Conservation (phyloP, 1,139 yeast species). For the Debaryomyces psychrophilus region DNA sequence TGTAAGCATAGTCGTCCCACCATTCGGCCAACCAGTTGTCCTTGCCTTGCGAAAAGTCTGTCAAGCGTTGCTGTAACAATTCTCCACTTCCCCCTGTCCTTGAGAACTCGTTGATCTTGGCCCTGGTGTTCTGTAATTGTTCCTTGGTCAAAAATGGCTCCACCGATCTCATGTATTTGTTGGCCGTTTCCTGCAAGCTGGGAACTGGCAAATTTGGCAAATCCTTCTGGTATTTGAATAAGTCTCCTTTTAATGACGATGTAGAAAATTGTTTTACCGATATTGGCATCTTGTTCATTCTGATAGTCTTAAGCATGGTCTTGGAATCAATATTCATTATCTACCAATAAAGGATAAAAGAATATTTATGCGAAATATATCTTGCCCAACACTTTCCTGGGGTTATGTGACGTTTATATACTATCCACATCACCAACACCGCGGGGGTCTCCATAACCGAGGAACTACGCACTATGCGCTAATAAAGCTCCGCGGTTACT, state of each 20-base stretch:
- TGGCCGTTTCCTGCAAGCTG: slow-evolving; percentile 67
- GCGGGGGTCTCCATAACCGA: slow-evolving; percentile 12
- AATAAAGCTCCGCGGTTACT: not conserved
- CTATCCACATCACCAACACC: not conserved
- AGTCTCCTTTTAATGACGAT: slow-evolving; percentile 59
- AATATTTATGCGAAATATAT: not conserved
- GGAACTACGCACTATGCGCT: slow-evolving; percentile 3
- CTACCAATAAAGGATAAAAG: not conserved
- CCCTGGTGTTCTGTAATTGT: slow-evolving; percentile 59
- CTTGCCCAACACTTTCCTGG: not conserved
- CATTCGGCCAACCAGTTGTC: slow-evolving; percentile 91
- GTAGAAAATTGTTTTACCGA: slow-evolving; percentile 33
- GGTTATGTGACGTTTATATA: slow-evolving; percentile 3
- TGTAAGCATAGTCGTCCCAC: slow-evolving; percentile 95
- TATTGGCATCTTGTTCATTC: slow-evolving; percentile 17
- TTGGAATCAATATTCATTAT: slow-evolving; percentile 8
- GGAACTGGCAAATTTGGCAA: slow-evolving; percentile 93
- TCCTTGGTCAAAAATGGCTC: slow-evolving; percentile 61
- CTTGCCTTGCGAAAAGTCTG: slow-evolving; percentile 57
- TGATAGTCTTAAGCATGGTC: slow-evolving; percentile 16
- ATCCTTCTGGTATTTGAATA: slow-evolving; percentile 71
- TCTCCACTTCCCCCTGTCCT: slow-evolving; percentile 67
- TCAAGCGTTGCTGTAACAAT: slow-evolving; percentile 66
- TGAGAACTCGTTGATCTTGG: slow-evolving; percentile 67
- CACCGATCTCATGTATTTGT: slow-evolving; percentile 70